Evolutionary conservation across 108 stramenopile genomes (phyloP).

Genomic region (Hondaea fermentalgiana): DNA sequence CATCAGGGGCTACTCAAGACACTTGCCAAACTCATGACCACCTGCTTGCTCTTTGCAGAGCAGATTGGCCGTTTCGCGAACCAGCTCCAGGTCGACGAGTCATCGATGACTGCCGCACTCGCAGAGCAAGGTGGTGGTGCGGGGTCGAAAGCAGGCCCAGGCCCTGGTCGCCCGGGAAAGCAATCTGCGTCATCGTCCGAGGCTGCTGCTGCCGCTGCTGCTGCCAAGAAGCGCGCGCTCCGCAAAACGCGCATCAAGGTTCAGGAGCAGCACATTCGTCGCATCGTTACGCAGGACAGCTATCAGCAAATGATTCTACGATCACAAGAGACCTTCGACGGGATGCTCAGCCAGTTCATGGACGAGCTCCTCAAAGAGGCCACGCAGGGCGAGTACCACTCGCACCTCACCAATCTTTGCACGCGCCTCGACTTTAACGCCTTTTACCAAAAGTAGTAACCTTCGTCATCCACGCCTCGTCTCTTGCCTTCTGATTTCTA

Average conservation of each 20-base stretch:
- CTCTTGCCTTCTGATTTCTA: neutral
- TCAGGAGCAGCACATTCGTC: slow-evolving; percentile 4
- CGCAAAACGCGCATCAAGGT: neutral
- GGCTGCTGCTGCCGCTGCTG: neutral
- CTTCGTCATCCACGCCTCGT: neutral
- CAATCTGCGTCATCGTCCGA: neutral
- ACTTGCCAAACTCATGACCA: slow-evolving; percentile 37
- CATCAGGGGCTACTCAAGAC: slow-evolving; percentile 63
- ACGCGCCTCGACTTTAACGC: slow-evolving; percentile 52
- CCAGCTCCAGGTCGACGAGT: neutral
- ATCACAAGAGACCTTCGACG: slow-evolving; percentile 34
- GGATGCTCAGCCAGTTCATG: slow-evolving; percentile 38
- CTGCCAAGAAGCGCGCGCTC: neutral
- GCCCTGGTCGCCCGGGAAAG: neutral
- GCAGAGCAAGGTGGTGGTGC: neutral
- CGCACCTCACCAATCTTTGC: slow-evolving; percentile 44
- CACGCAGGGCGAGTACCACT: slow-evolving; percentile 32
- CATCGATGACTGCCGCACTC: neutral
- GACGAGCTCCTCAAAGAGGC: neutral
- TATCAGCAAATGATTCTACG: slow-evolving; percentile 25
- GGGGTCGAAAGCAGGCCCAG: neutral
- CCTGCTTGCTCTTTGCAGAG: slow-evolving; percentile 43
- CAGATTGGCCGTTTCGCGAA: slow-evolving; percentile 22
- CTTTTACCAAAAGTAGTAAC: slow-evolving; percentile 21
- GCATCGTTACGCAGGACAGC: slow-evolving; percentile 19